These are phyloP conservation scores for Bocquillonia castaneifolia DNA, from an alignment of 441 rosid species.

Conservation along the genomic window DNA sequence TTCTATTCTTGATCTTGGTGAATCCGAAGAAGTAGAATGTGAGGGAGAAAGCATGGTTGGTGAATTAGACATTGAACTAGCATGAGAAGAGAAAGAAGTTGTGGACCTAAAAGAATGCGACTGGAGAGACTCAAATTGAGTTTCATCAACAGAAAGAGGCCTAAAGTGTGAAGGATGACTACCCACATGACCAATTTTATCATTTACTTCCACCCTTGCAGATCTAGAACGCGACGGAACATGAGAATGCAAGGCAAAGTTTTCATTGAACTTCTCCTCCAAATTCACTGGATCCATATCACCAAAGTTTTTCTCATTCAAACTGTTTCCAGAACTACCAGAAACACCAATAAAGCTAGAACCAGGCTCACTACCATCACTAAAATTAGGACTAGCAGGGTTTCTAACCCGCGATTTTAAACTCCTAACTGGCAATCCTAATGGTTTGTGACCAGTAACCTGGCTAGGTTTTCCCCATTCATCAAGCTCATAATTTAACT, in stretches of 20 bases:
- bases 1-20: slow-evolving; percentile 36
- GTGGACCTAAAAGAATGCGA: slow-evolving; percentile 44
- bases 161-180: slow-evolving; percentile 37
- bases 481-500: slow-evolving; percentile 40
- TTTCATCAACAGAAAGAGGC: slow-evolving; percentile 57
- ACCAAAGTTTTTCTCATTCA: slow-evolving; percentile 24
- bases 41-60: slow-evolving; percentile 43
- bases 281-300: slow-evolving; percentile 29
- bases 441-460: slow-evolving; percentile 34
- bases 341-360: slow-evolving; percentile 29
- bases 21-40: slow-evolving; percentile 38
- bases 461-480: slow-evolving; percentile 25
- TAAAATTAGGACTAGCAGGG: slow-evolving; percentile 21
- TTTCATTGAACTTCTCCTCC: slow-evolving; percentile 37
- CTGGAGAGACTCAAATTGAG: slow-evolving; percentile 37
- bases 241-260: slow-evolving; percentile 32
- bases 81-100: slow-evolving; percentile 36
- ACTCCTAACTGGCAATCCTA: slow-evolving; percentile 80
- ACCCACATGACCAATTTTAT: slow-evolving; percentile 11
- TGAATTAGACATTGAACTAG: slow-evolving; percentile 37
- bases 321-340: slow-evolving; percentile 25
- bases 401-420: slow-evolving; percentile 33
- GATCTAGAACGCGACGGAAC: slow-evolving; percentile 39
- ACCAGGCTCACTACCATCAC: slow-evolving; percentile 30
- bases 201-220: slow-evolving; percentile 36